Base-by-base conservation (phyloP, 2,329 filamentous ascomycete genomes). In the Ceratocystis diversiconidia region DNA sequence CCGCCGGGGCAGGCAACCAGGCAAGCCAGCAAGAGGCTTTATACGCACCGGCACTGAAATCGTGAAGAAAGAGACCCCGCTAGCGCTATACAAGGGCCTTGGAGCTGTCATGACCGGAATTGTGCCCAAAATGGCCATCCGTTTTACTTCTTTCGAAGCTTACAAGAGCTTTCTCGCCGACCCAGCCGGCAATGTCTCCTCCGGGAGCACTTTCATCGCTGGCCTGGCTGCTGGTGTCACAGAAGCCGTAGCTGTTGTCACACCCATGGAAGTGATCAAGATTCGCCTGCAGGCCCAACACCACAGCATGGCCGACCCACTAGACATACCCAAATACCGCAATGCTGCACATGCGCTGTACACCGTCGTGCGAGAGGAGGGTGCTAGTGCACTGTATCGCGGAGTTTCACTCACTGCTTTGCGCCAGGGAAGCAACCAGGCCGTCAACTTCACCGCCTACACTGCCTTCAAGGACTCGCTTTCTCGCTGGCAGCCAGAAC, bases 261-360 rank as follows among this genome's bases (percentile, higher is more conserved):
- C 92, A 36, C 94, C 94, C 5, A 99, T 99, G 94, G 94, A 99
- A 79, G 94, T 99, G 68, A 85, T 99, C 77, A 99, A 99, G 83
- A 99, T 99, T 74, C 89, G 94, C 61, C 84, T 99, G 71, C 94
- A 99, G 81, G 92, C 92, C 3, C 94, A 99, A 78, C 90, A 96
- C 79, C 94, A 99, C 84, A 90, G 85, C 74, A 94, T 99, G 87
- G 91, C 94, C 61, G 94, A 99, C 74, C 94, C 94, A 5, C 86
- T 97, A 70, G 94, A 97, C 75, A 76, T 96, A 7, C 94, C 94
- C 69, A 97, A 97, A 79, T 97, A 97, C 80, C 89, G 92, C 74
- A 96, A 95, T 76, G 92, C 92, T 30, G 91, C 91, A 19, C 84
- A 87, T 75, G 84, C 84, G 5, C 76, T 85, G 19, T 96, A 95